Conservation (phyloP, 2,329 filamentous ascomycete species). For the Arthrobotrys iridis region DNA sequence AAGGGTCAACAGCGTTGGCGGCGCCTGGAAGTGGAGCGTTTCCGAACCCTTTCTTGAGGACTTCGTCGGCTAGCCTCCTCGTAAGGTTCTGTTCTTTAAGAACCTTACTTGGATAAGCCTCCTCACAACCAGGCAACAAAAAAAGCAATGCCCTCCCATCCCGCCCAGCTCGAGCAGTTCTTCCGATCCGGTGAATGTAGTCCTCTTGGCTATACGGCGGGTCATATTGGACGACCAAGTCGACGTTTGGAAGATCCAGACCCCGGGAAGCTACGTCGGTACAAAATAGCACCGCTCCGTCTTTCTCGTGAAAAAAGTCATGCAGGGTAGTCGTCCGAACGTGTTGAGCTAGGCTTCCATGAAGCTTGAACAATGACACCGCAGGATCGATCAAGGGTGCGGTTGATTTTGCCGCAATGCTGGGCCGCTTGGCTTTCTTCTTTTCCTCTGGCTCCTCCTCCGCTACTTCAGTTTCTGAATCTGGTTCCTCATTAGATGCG, state of each 20-base stretch:
- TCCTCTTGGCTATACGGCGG: conserved; percentile 92
- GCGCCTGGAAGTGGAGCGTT: conserved; percentile 57
- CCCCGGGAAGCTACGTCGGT: conserved; percentile 96
- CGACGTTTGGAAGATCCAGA: conserved; percentile 92
- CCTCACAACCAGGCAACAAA: conserved; percentile 87
- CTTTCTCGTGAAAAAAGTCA: conserved; percentile 77
- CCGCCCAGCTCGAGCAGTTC: conserved; percentile 90
- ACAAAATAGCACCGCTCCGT: conserved; percentile 84
- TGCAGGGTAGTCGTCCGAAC: conserved; percentile 86
- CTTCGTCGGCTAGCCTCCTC: conserved; percentile 72
- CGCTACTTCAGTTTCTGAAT: conserved; percentile 56
- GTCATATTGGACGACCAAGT: conserved; percentile 95
- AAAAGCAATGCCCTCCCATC: conserved; percentile 89
- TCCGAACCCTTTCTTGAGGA: conserved; percentile 73
- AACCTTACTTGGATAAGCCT: conserved; percentile 79
- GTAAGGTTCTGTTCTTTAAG: conserved; percentile 75
- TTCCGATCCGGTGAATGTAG: conserved; percentile 91
- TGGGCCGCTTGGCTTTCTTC: conserved; percentile 57
- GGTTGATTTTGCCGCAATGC: conserved; percentile 21
- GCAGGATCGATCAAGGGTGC: conserved; percentile 77
- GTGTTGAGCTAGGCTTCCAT: conserved; percentile 88
- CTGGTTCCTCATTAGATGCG: conserved; percentile 55
- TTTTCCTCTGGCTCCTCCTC: conserved; percentile 41
- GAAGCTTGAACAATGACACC: conserved; percentile 84
- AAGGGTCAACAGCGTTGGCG: conserved; percentile 55